Evolutionary conservation across 106 monocot species (phyloP), one percentile per base, ranked within the genome.

Genomic region (Allium sativum): DNA sequence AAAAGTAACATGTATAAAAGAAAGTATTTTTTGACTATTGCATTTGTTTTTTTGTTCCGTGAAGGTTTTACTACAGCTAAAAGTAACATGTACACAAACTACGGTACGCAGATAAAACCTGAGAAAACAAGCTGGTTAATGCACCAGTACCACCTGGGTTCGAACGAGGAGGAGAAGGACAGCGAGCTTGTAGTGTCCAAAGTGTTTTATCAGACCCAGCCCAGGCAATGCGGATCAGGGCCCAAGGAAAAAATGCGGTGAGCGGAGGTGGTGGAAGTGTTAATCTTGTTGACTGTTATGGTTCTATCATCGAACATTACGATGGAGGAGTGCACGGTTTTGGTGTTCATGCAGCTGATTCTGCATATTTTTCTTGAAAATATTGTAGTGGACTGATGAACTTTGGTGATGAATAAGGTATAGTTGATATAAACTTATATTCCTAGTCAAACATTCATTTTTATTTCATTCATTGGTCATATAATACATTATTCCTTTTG

Each of bases 61-160:
- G n/a, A n/a, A n/a, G n/a, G n/a, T n/a, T n/a, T n/a, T n/a, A n/a
- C n/a, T n/a, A n/a, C n/a, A n/a, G n/a, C n/a, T n/a, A n/a, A n/a
- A n/a, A n/a, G n/a, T n/a, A n/a, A n/a, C n/a, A n/a, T 82, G 61
- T 82, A 82, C 73, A 71, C 77, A 31, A 77, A 78, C 74, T 82
- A 74, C 51, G 78, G 78, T 14, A 82, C 74, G 68, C 74, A 74
- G 57, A 62, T 67, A 9, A 82, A 82, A 63, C 82, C 78, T 0
- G 82, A 82, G 58, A 82, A 82, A 48, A 82, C 82, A 3, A 78
- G 78, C 58, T 82, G 82, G 82, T 74, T 82, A 18, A 82, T 82
- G 82, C 82, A 72, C 18, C 72, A 72, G 14, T 72, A 72, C 56
- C 72, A 72, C 12, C 41, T 72, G 18, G 72, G 72, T 48, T 78